Evolutionary conservation across 2,329 filamentous ascomycete species (phyloP).

Genomic region (Setomelanomma holmii): DNA sequence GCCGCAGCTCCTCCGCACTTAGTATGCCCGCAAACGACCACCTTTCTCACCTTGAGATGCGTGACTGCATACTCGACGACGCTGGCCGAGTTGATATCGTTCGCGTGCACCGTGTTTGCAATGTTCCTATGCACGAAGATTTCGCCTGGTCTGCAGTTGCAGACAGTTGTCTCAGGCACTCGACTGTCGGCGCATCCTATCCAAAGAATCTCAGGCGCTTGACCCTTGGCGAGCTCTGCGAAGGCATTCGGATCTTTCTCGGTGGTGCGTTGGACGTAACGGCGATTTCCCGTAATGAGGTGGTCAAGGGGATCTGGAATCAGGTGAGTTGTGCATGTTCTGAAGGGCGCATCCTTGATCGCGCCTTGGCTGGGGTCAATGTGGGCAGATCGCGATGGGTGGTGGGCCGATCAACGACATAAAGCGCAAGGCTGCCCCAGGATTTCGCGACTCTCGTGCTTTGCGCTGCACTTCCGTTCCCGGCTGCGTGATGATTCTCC

Average conservation of each 20-base stretch:
- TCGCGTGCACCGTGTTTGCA: constrained; percentile 78
- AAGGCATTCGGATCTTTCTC: constrained; percentile 76
- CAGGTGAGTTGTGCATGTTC: constrained; percentile 33
- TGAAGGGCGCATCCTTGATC: constrained; percentile 17
- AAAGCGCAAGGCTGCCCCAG: constrained; percentile 12
- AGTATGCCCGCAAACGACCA: constrained; percentile 69
- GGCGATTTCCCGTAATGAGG: constrained; percentile 71
- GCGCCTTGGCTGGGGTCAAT: constrained; percentile 11
- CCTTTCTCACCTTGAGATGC: constrained; percentile 71
- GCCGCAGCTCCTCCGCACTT: constrained; percentile 66
- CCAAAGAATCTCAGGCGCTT: constrained; percentile 76
- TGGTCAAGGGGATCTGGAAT: constrained; percentile 62
- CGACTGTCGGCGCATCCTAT: constrained; percentile 87
- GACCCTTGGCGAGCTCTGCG: constrained; percentile 69
- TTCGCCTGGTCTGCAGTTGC: constrained; percentile 66
- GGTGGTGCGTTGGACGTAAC: constrained; percentile 71
- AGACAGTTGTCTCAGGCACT: constrained; percentile 62
- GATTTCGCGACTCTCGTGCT: neutral
- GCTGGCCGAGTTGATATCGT: constrained; percentile 75
- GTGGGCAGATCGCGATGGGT: neutral
- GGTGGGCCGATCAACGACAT: constrained; percentile 7
- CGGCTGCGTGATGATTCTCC: too few species aligned
- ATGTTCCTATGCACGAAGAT: constrained; percentile 93
- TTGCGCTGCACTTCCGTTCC: too few species aligned
- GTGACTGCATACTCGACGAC: constrained; percentile 82